Percentiles rank a stretch among this genome's conserved stretches.
These are phyloP conservation scores for Pythium pyrilobum DNA, from an alignment of 352 stramenopile species.

Conservation along the genomic window DNA sequence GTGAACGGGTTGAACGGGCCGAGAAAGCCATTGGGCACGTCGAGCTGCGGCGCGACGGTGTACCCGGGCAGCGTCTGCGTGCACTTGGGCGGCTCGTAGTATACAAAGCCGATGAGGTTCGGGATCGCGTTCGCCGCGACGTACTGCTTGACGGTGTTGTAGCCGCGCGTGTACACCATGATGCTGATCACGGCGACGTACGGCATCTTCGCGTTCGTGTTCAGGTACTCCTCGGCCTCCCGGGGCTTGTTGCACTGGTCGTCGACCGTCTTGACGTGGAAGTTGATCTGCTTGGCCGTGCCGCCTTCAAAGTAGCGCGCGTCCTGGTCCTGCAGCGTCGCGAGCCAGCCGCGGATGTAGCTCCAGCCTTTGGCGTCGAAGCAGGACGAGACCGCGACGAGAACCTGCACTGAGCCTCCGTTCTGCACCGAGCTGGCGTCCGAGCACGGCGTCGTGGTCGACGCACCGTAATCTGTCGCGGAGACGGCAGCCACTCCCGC, in stretches of 20 bases:
- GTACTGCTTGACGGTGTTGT: neutral
- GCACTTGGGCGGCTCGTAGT: neutral
- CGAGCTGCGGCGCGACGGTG: neutral
- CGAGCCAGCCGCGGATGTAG: slow-evolving; percentile 1
- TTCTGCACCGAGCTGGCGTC: neutral
- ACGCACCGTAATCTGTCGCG: no score
- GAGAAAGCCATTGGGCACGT: neutral
- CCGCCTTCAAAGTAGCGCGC: slow-evolving; percentile 10
- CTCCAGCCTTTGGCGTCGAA: slow-evolving; percentile 1
- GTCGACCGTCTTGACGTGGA: neutral
- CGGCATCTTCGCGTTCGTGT: neutral
- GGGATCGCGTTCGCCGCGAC: neutral
- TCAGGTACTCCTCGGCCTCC: neutral
- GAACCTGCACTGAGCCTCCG: neutral
- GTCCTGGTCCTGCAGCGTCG: neutral
- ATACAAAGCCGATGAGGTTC: neutral
- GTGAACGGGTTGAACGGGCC: slow-evolving; percentile 39
- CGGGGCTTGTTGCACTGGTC: slow-evolving; percentile 3
- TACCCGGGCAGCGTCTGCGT: neutral
- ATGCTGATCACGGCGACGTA: slow-evolving; percentile 9
- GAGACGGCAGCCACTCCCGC: no score
- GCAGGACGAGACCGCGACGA: slow-evolving; percentile 4
- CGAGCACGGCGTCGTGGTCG: no score
- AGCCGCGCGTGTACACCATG: slow-evolving; percentile 5
- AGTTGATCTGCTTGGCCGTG: neutral